Evolutionary conservation across 2,329 filamentous ascomycete genomes (phyloP).

Genomic region (Ciborinia camelliae): DNA sequence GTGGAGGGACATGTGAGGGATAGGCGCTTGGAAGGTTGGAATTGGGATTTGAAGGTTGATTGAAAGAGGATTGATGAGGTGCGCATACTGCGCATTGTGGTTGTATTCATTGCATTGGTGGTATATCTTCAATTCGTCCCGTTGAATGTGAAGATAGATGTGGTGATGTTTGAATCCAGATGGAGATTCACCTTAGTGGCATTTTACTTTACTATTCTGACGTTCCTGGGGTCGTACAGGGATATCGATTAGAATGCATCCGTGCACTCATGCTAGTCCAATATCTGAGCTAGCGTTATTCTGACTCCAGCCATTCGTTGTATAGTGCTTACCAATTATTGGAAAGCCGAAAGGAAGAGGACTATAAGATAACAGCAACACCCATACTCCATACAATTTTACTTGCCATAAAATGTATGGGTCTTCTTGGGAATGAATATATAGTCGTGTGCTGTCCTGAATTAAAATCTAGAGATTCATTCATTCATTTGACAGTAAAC

Average conservation of each 20-base stretch:
- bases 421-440: background rate
- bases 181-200: background rate
- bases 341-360: background rate
- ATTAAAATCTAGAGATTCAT: background rate
- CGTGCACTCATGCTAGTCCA: background rate
- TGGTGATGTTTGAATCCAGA: background rate
- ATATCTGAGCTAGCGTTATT: background rate
- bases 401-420: background rate
- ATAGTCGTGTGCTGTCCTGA: background rate
- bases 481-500: background rate
- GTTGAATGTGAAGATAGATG: background rate
- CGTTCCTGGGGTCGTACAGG: background rate
- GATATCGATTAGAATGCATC: background rate
- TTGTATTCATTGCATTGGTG: slow-evolving; percentile 32
- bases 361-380: background rate
- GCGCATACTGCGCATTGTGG: slow-evolving; percentile 32
- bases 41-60: slow-evolving; percentile 32
- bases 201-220: slow-evolving; percentile 17
- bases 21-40: slow-evolving; percentile 38
- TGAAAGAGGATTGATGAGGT: slow-evolving; percentile 24
- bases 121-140: background rate
- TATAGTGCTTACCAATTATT: background rate
- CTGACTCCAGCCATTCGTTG: background rate
- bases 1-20: slow-evolving; percentile 35
- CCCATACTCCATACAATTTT: background rate